phyloP scores from a whole-genome alignment of 2,329 filamentous ascomycete species.

The Neonectria sp. region DNA sequence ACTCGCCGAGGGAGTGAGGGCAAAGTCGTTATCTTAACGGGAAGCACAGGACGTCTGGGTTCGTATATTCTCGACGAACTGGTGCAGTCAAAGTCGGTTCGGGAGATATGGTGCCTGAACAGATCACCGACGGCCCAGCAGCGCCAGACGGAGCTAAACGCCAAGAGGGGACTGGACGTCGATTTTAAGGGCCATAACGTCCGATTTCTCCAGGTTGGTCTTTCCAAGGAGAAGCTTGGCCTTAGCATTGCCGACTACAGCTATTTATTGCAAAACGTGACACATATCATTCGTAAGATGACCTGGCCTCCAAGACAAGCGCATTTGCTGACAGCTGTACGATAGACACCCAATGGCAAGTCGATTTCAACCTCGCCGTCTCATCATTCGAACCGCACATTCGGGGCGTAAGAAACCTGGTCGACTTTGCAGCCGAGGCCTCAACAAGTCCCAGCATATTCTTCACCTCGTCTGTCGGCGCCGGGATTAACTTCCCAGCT shows the following conservation, averaged over 20 bases:
- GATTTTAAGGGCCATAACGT: neutral
- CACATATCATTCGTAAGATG: constrained; percentile 12
- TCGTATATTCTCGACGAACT: too few species aligned
- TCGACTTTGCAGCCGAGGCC: constrained; percentile 19
- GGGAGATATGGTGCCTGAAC: too few species aligned
- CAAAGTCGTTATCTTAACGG: too few species aligned
- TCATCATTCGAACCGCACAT: constrained; percentile 38
- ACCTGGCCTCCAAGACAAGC: too few species aligned
- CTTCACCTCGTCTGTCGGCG: constrained; percentile 5
- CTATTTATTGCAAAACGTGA: constrained; percentile 1
- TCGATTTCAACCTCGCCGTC: constrained; percentile 38
- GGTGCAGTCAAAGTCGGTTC: too few species aligned
- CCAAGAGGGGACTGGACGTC: neutral
- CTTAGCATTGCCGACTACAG: neutral
- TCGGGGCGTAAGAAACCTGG: constrained; percentile 29
- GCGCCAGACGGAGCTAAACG: too few species aligned
- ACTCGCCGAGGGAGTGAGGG: too few species aligned
- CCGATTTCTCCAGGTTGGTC: neutral
- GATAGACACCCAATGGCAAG: constrained; percentile 39
- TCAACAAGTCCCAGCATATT: neutral
- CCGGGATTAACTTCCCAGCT: neutral
- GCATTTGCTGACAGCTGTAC: neutral
- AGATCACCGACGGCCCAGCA: too few species aligned
- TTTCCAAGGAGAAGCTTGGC: neutral
- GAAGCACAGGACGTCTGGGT: too few species aligned